Base-by-base conservation (phyloP, 2,329 filamentous ascomycete genomes). In the Eutypa lata region DNA sequence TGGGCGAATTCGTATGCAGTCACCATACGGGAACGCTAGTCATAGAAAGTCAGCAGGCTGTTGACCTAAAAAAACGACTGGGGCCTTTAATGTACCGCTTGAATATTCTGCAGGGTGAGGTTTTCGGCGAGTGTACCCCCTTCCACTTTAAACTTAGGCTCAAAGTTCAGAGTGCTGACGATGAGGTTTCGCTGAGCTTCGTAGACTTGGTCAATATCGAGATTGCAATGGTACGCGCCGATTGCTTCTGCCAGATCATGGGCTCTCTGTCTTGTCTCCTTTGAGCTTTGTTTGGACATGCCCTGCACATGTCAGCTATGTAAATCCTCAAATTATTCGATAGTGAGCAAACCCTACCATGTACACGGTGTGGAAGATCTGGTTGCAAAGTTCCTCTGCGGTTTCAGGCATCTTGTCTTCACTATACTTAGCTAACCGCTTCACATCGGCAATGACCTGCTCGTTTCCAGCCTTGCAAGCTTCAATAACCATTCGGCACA, bases 161-260 rank as follows among this genome's bases (percentile, higher is more conserved):
- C 75, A 59, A 89, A 90, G 40, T 74, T 74, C 1, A 84, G 82
- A 0, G 82, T 78, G 2, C 76, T 67, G 0, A 77, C 76, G 51
- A 91, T 75, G 1, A 91, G 70, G 43, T 76, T 77, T 59, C 80
- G 83, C 49, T 85, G 73, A 0, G 86, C 80, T 19, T 80, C 73
- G 55, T 85, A 83, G 8, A 86, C 78, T 2, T 78, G 76, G 64
- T 93, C 90, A 52, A 93, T 91, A 62, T 91, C 83, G 44, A 91
- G 74, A 63, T 92, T 81, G 3, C 82, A 76, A 65, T 94, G 90
- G 62, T 91, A 86, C 16, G 81, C 76, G 3, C 89, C 89, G 49
- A 93, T 90, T 4, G 74, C 76, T 3, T 74, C 63, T 4, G 79
- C 68, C 0, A 93, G 76, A 0, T 80, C 75, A 62, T 81, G 80